A percentile compares a stretch with the other conserved stretches of the same genome.
phyloP scores from a whole-genome alignment of 331 rosid genomes.

The Acacia concinna region DNA sequence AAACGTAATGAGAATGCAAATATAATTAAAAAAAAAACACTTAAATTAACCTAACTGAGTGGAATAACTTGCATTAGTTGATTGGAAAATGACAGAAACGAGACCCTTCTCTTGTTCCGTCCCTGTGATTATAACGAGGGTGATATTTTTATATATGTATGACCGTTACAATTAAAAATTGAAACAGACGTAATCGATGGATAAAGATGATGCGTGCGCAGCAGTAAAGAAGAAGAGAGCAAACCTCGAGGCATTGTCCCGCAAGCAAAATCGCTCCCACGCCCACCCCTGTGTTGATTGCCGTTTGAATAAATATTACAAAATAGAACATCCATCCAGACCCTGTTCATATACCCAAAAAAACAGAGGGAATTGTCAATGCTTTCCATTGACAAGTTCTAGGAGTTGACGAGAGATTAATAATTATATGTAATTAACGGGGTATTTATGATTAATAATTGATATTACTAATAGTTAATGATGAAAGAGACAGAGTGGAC shows the following conservation, averaged over 20 bases:
- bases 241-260: slow-evolving; percentile 68
- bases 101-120: background rate
- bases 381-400: background rate
- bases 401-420: background rate
- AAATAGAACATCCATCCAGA: slow-evolving; percentile 83
- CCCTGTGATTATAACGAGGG: background rate
- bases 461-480: background rate
- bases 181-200: background rate
- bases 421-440: background rate
- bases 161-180: background rate
- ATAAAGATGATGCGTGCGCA: background rate
- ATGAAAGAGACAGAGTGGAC: background rate
- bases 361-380: background rate
- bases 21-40: background rate
- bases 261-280: slow-evolving; percentile 70
- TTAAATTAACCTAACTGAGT: background rate
- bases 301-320: slow-evolving; percentile 68
- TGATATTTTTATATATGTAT: background rate
- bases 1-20: background rate
- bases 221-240: background rate
- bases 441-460: background rate
- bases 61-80: background rate
- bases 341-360: slow-evolving; percentile 35
- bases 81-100: background rate
- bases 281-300: slow-evolving; percentile 74